Conservation (phyloP, 1,284 basidiomycete genomes). For the Sporisorium sorghi region DNA sequence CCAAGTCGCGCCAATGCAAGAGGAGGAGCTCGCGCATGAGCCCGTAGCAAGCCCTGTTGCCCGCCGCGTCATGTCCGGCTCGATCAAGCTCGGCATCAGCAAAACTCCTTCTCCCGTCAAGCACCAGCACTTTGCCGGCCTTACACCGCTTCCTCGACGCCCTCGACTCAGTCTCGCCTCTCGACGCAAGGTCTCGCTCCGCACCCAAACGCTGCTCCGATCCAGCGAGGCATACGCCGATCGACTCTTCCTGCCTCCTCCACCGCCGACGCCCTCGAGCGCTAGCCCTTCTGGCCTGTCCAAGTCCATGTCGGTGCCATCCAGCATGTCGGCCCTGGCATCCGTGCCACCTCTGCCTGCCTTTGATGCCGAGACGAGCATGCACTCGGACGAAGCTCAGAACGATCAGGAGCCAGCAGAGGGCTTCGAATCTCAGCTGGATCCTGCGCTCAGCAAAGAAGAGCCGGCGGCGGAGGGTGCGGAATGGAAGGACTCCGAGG, state of each 20-base stretch:
- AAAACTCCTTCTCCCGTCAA: conserved; percentile 49
- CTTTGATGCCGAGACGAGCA: conserved; percentile 4
- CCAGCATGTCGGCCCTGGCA: conserved; percentile 26
- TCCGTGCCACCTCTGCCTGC: conserved; percentile 3
- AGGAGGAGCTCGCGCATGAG: conserved; percentile 7
- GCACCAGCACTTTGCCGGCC: conserved; percentile 39
- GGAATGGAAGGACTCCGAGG: conserved; percentile 26
- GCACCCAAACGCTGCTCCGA: conserved; percentile 46
- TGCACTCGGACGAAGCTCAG: conserved; percentile 2
- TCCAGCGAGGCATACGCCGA: conserved; percentile 48
- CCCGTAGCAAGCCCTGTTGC: conserved; percentile 1
- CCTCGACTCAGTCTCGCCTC: conserved; percentile 48
- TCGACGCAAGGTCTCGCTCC: conserved; percentile 45
- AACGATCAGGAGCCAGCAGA: neutral
- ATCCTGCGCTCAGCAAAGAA: conserved; percentile 25
- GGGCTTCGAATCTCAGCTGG: conserved; percentile 27
- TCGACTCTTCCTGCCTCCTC: conserved; percentile 45
- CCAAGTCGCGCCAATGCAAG: conserved; percentile 27
- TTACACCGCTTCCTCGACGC: conserved; percentile 45
- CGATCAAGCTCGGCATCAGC: conserved; percentile 37
- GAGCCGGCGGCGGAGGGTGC: conserved; percentile 6
- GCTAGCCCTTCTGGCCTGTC: conserved; percentile 18
- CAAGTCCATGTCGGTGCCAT: conserved; percentile 48
- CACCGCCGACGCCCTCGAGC: conserved; percentile 20
- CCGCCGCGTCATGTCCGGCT: conserved; percentile 16